phyloP scores from a whole-genome alignment of 2,329 filamentous ascomycete species.

The Aspergillus transmontanensis region DNA sequence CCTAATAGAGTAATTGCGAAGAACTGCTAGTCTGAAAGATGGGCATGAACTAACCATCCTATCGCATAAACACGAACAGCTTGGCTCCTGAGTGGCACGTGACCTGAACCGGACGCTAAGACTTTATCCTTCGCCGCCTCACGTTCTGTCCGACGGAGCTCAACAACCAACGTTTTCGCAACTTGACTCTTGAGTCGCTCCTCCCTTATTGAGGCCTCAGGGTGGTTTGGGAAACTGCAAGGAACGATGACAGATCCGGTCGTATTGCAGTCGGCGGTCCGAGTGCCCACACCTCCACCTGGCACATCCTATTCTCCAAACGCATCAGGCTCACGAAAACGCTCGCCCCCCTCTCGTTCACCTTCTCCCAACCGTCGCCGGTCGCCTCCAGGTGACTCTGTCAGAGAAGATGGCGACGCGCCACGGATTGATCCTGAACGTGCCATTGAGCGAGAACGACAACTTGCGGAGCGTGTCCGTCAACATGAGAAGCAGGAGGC shows the following conservation, averaged over 20 bases:
- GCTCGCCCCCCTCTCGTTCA: conserved; percentile 58
- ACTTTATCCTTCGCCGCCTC: conserved; percentile 26
- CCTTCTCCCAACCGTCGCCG: conserved; percentile 55
- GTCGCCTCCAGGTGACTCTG: conserved; percentile 44
- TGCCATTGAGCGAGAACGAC: conserved; percentile 52
- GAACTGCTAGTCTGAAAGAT: neutral
- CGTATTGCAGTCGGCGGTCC: conserved; percentile 59
- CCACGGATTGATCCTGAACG: conserved; percentile 54
- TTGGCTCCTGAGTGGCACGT: conserved; percentile 25
- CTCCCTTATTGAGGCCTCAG: neutral
- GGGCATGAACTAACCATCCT: neutral
- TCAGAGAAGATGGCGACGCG: conserved; percentile 40
- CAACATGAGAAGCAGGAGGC: conserved; percentile 53
- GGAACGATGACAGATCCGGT: conserved; percentile 47
- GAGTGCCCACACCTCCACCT: conserved; percentile 59
- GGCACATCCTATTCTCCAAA: conserved; percentile 51
- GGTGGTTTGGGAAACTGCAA: conserved; percentile 10
- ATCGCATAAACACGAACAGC: conserved; percentile 16
- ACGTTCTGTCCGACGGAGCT: conserved; percentile 15
- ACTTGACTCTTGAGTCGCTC: conserved; percentile 11
- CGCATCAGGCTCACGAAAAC: conserved; percentile 56
- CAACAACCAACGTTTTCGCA: conserved; percentile 14
- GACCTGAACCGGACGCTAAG: conserved; percentile 20
- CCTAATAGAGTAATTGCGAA: neutral
- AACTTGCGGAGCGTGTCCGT: conserved; percentile 56